Evolutionary conservation across 1,139 yeast genomes (phyloP), one percentile per base, ranked within the genome.

Genomic region (Candida glucosophila): DNA sequence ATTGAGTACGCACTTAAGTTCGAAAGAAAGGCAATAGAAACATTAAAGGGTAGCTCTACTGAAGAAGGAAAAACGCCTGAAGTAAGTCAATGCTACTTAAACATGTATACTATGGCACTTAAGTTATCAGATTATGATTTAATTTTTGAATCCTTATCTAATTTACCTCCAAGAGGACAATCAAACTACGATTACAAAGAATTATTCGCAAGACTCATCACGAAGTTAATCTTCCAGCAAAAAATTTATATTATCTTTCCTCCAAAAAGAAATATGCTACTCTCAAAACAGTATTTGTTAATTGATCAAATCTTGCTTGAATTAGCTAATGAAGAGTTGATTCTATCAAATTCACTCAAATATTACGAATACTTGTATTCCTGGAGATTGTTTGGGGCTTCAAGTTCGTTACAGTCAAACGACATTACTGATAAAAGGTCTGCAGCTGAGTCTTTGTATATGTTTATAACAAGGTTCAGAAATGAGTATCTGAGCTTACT

Each of bases 401-500:
- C 34, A 8, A 16, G 30, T 19, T 20, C 28, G 10, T 26, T 42
- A 15, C 19, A 24, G 2, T 30, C 49, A 3, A 29, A 29, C 15
- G 26, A 29, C n/a, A 29, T 50, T 20, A 47, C 45, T 8, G 76
- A 73, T 42, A 64, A 55, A 34, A 51, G 80, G 36, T 72, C 73
- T 5, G 72, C 81, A 1, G 52, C 65, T 15, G 79, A 76, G 38
- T 57, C 78, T 1, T 51, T 76, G 26, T 74, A 74, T 39, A 52
- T 60, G 31, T 74, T 70, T 39, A 70, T 75, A 22, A 51, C 55
- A 7, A 49, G 68, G 21, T 62, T 61, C 41, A 52, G 48, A 12
- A 30, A 41, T 12, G 44, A 41, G 12, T 37, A 42, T 17, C 30
- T 29, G 9, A 38, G 42, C 21, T 30, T 43, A 17, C 28, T 41